phyloP scores from a whole-genome alignment of 1,139 yeast genomes.

The Candida sp. region DNA sequence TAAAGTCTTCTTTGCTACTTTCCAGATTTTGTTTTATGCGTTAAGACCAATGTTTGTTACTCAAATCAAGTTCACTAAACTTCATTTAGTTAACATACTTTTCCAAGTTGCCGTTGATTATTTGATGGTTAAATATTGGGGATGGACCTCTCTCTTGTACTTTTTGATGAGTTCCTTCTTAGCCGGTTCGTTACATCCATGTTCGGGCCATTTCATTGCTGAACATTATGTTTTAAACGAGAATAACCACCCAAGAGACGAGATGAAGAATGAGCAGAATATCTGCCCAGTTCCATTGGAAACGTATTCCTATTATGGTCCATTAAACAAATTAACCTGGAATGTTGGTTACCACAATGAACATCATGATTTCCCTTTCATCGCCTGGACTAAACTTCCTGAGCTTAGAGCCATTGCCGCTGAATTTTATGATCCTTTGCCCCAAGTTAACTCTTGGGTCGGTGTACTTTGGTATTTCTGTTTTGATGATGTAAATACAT shows the following conservation, averaged over 20 bases:
- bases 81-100: slow-evolving; percentile 68
- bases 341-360: slow-evolving; percentile 94
- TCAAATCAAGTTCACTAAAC: slow-evolving; percentile 65
- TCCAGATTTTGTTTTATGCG: slow-evolving; percentile 87
- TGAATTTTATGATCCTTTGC: slow-evolving; percentile 82
- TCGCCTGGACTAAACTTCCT: slow-evolving; percentile 86
- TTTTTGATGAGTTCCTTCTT: slow-evolving; percentile 75
- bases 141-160: slow-evolving; percentile 62
- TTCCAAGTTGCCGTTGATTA: slow-evolving; percentile 60
- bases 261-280: slow-evolving; percentile 14
- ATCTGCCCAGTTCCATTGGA: slow-evolving; percentile 55
- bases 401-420: slow-evolving; percentile 62
- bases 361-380: slow-evolving; percentile 92
- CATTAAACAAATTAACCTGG: slow-evolving; percentile 76
- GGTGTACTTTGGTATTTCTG: slow-evolving; percentile 75
- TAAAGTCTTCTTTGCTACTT: slow-evolving; percentile 86
- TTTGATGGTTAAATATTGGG: slow-evolving; percentile 56
- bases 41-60: slow-evolving; percentile 86
- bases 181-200: slow-evolving; percentile 91
- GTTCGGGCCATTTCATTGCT: slow-evolving; percentile 94
- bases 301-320: slow-evolving; percentile 87
- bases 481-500: slow-evolving; percentile 59
- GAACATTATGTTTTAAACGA: slow-evolving; percentile 78
- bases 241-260: slow-evolving; percentile 44
- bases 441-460: slow-evolving; percentile 75